Base-by-base conservation (phyloP, 23 red algal genomes). In the Gracilaria gracilis region DNA sequence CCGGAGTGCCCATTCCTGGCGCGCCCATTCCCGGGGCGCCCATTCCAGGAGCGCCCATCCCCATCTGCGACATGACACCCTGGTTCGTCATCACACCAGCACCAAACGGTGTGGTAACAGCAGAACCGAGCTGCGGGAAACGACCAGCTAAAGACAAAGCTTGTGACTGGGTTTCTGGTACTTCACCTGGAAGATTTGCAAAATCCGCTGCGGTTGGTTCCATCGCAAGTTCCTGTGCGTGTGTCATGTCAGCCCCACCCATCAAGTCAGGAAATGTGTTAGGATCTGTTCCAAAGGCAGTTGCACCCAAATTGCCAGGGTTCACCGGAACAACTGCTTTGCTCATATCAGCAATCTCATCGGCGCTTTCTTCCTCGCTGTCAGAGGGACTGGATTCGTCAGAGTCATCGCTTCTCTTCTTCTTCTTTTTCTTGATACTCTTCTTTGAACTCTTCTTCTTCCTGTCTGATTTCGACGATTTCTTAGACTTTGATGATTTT, bases 261-360 rank as follows among this genome's bases (percentile, higher is more conserved):
- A 88, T 88, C 33, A 88, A 69, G 33, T 88, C 84, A 33, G 84
- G 84, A 15, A 88, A 85, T 50, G 81, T 85, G 61, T 67, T 85
- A 32, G 61, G 55, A 47, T 85, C 81, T 33, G 81, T 85, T n/a
- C 81, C 81, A 31, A 85, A 85, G 23, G 57, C 84, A 36, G 54
- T 65, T 29, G 67, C 84, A 55, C 67, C 71, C 25, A 76, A 46
- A 21, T 23, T 48, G 34, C n/a, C 33, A 32, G 67, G 67, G 49
- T 76, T 75, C 46, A 88, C 44, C n/a, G 84, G 67, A 75, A 88
- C 84, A 58, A 88, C 20, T 36, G 67, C 84, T 47, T 76, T 78
- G 33, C 69, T 61, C 9, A 78, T 76, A 59, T 78, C 84, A 9
- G 51, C 37, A 12, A 46, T 57, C 32, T 76, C 84, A 75, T 76